A percentile compares a stretch with the other conserved stretches of the same genome.
These are phyloP conservation scores for Onygenales sp. DNA, from an alignment of 2,329 filamentous ascomycete species.

Conservation along the genomic window DNA sequence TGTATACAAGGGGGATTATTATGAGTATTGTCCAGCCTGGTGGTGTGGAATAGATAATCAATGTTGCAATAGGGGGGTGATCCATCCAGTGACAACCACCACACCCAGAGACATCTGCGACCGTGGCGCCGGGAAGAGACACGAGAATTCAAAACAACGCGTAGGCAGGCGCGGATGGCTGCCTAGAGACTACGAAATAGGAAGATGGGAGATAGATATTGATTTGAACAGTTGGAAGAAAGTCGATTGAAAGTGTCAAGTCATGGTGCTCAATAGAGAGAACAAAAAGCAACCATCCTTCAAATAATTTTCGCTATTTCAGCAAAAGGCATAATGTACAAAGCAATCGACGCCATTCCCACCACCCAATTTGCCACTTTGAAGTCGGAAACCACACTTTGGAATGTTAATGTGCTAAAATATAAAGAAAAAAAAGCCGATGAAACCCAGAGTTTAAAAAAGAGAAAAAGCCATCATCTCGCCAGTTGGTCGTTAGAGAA, in stretches of 20 bases:
- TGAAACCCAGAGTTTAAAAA: background rate
- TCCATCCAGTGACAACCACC: too few relatives aligned
- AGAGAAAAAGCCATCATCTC: background rate
- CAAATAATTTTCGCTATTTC: background rate
- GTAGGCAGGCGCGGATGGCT: background rate
- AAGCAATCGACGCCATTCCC: constrained; percentile 7
- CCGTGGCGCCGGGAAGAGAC: too few relatives aligned
- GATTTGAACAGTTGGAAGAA: too few relatives aligned
- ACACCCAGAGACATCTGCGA: too few relatives aligned
- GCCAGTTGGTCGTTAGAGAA: background rate
- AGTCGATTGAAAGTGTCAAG: too few relatives aligned
- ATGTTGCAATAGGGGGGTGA: too few relatives aligned
- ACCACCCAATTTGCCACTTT: constrained; percentile 6
- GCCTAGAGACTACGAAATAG: background rate
- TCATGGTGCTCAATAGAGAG: background rate
- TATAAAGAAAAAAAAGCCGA: background rate
- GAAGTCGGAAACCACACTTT: background rate
- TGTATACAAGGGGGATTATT: too few relatives aligned
- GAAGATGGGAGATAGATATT: too few relatives aligned
- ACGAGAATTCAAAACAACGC: too few relatives aligned
- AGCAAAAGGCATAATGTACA: constrained; percentile 9
- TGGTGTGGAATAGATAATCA: too few relatives aligned
- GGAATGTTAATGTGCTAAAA: background rate
- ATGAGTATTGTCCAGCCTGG: too few relatives aligned
- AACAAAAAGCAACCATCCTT: background rate